A percentile compares a stretch with the other conserved stretches of the same genome.
These are phyloP conservation scores for Mycosphaerelloides madeirae DNA, from an alignment of 2,329 filamentous ascomycete genomes.

Conservation along the genomic window DNA sequence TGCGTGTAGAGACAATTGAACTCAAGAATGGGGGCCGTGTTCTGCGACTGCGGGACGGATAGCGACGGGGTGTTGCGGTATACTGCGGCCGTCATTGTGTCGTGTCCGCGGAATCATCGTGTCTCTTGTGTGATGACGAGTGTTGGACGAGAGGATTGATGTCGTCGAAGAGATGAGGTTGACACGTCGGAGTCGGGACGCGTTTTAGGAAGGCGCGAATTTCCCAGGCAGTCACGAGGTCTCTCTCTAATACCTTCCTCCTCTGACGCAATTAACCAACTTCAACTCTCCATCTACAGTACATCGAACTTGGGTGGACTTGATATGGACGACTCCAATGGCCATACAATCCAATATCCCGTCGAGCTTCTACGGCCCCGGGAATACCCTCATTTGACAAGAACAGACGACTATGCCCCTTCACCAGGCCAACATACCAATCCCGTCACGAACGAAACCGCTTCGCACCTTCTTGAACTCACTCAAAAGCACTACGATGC, in stretches of 20 bases:
- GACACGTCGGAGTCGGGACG: not conserved
- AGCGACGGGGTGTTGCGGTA: slow-evolving; percentile 34
- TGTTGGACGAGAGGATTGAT: not conserved
- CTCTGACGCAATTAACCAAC: not conserved
- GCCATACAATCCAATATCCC: not conserved
- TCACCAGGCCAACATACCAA: not conserved
- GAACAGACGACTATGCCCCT: not conserved
- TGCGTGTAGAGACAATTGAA: slow-evolving; percentile 83
- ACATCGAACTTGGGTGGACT: not conserved
- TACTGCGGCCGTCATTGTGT: slow-evolving; percentile 30
- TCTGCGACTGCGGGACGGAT: slow-evolving; percentile 50
- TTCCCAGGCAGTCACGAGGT: not conserved
- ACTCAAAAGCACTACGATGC: not conserved
- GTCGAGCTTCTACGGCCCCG: not conserved
- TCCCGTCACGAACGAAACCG: not conserved
- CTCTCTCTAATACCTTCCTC: not conserved
- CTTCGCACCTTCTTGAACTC: not conserved
- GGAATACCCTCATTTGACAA: not conserved
- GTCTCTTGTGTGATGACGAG: not conserved
- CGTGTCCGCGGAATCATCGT: not conserved
- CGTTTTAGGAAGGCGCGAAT: not conserved
- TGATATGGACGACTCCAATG: not conserved
- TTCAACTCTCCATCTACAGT: not conserved
- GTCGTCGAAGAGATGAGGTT: not conserved
- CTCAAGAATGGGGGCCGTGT: slow-evolving; percentile 71